A percentile compares a stretch with the other conserved stretches of the same genome.
Evolutionary conservation across 192 early-diverging fungal genomes (phyloP).

Genomic region (Podochytrium sp.): DNA sequence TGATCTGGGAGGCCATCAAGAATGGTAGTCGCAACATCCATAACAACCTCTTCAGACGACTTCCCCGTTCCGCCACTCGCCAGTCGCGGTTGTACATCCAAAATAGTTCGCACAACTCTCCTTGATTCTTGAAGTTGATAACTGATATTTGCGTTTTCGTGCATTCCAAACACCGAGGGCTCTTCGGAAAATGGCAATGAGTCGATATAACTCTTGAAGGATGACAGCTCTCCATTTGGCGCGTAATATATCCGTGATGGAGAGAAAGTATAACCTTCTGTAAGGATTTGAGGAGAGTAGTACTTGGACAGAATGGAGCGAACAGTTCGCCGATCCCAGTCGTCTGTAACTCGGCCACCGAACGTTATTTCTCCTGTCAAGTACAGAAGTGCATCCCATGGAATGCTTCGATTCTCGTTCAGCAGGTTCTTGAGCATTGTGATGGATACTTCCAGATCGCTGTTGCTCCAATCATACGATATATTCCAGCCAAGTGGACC

Average conservation of each 20-base stretch:
- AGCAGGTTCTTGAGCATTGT: constrained; percentile 57
- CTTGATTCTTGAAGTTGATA: constrained; percentile 64
- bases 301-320: constrained; percentile 56
- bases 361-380: constrained; percentile 66
- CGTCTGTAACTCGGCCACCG: constrained; percentile 68
- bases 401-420: constrained; percentile 49
- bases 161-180: constrained; percentile 69
- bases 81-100: constrained; percentile 64
- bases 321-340: constrained; percentile 63
- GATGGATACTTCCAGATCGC: constrained; percentile 60
- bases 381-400: constrained; percentile 64
- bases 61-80: constrained; percentile 47
- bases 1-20: constrained; percentile 52
- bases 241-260: constrained; percentile 59
- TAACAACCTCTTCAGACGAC: constrained; percentile 57
- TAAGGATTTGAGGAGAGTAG: constrained; percentile 55
- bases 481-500: constrained; percentile 70
- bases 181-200: constrained; percentile 61
- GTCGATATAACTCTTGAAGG: constrained; percentile 58
- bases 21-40: constrained; percentile 49
- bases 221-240: constrained; percentile 55
- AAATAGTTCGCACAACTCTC: constrained; percentile 53
- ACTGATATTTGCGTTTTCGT: constrained; percentile 71
- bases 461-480: constrained; percentile 61
- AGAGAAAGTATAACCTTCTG: constrained; percentile 56